phyloP scores from a whole-genome alignment of 345 rosid species.

The Salix arbutifolia region DNA sequence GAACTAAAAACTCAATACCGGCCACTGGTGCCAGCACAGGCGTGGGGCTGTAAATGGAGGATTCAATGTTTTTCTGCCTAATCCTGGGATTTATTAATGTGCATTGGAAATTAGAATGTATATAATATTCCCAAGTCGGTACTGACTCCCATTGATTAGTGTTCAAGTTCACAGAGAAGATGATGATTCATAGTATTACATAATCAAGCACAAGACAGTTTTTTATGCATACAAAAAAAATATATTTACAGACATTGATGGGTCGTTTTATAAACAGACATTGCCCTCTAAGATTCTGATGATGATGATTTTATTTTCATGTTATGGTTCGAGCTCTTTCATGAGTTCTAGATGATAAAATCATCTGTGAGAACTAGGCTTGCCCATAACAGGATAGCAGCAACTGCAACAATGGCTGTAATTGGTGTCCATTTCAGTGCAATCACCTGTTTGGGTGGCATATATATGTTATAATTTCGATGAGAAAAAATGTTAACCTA shows the following conservation, averaged over 20 bases:
- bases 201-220: neutral
- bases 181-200: neutral
- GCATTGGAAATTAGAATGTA: neutral
- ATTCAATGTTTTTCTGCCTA: neutral
- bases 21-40: neutral
- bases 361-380: conserved; percentile 32
- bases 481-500: no score
- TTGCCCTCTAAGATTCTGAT: neutral
- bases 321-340: neutral
- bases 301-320: neutral
- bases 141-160: neutral
- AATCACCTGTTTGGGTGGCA: conserved; percentile 32
- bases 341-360: conserved; percentile 29
- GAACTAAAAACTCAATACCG: neutral
- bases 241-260: neutral
- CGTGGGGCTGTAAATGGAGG: neutral
- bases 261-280: neutral
- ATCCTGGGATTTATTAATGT: neutral
- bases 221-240: neutral
- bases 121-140: neutral
- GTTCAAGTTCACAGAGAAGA: neutral
- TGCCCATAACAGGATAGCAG: conserved; percentile 41
- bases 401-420: conserved; percentile 29
- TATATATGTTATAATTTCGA: neutral
- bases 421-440: conserved; percentile 59